Base-by-base conservation (phyloP, 495 filamentous ascomycete genomes). In the Podospora appendiculata region DNA sequence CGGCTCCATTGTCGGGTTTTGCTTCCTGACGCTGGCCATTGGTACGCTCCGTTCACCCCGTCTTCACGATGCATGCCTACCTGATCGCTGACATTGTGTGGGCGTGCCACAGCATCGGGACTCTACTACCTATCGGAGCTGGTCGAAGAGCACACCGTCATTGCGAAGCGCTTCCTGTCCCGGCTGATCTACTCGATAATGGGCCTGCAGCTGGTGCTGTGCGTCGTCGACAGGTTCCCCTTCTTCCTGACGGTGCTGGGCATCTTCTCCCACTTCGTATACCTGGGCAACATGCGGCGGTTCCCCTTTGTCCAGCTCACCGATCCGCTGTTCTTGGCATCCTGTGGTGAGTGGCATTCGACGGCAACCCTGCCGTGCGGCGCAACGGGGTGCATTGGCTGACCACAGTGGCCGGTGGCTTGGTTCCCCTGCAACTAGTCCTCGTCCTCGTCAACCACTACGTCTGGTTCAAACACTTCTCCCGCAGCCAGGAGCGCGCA, bases 101-200 rank as follows among this genome's bases (percentile, higher is more conserved):
- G 11, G 13, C n/a, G 19, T 17, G 5, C n/a, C 44, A 55, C 61
- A 95, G 93, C 93, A 35, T 95, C 90, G 18, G 94, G 94, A 32
- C 83, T 98, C 18, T 97, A 98, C 74, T 98, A 98, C 66, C 87
- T 98, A 45, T 96, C 93, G 2, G 93, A 98, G 70, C 79, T 96
- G 9, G 93, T 98, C 47, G 94, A 98, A 71, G 93, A 98, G 63
- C 92, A 97, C 64, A 97, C 90, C 10, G 92, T 97, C 10, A 66
- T 94, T 43, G 86, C 91, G 16, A 91, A 95, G 63, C 87, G 83
- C 52, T 76, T 96, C 19, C 78, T 98, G 19, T 88, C 79, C 11
- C 81, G 80, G 42, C 75, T 97, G 40, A 96, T 98, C 67, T 95
- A 96, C 75, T 70, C 70, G 51, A 82, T 95, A 59, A 88, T 97